A percentile compares a stretch with the other conserved stretches of the same genome.
Conservation (phyloP, 225 moss, liverwort and hornwort species). For the Polytrichum formosum region DNA sequence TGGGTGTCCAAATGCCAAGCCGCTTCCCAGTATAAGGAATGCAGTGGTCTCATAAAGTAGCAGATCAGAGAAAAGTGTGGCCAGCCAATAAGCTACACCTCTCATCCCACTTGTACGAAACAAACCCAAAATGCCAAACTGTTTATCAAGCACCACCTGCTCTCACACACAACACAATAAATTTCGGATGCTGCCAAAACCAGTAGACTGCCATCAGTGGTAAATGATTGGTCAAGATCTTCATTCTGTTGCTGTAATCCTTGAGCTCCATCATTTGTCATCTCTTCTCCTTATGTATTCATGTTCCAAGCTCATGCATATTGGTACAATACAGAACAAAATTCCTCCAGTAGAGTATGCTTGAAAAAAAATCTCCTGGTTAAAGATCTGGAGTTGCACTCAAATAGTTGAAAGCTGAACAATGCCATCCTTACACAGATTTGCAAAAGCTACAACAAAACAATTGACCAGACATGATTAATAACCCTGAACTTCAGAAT, state of each 20-base stretch:
- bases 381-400: neutral
- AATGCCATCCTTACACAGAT: neutral
- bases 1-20: conserved; percentile 67
- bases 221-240: no score
- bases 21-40: conserved; percentile 54
- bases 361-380: no score
- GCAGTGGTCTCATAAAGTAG: conserved; percentile 50
- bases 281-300: no score
- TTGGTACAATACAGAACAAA: no score
- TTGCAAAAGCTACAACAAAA: neutral
- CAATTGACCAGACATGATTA: neutral
- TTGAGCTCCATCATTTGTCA: no score
- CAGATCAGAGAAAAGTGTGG: conserved; percentile 67
- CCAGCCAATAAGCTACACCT: conserved; percentile 80
- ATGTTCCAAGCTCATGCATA: no score
- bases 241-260: no score
- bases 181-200: neutral
- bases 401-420: neutral
- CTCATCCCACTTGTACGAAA: conserved; percentile 84
- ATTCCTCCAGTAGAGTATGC: no score
- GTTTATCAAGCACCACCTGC: conserved; percentile 83
- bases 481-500: no score
- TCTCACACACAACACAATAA: neutral
- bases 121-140: conserved; percentile 58
- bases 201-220: no score